phyloP scores from a whole-genome alignment of 139 green algal genomes.

The Coccomyxa sp. region DNA sequence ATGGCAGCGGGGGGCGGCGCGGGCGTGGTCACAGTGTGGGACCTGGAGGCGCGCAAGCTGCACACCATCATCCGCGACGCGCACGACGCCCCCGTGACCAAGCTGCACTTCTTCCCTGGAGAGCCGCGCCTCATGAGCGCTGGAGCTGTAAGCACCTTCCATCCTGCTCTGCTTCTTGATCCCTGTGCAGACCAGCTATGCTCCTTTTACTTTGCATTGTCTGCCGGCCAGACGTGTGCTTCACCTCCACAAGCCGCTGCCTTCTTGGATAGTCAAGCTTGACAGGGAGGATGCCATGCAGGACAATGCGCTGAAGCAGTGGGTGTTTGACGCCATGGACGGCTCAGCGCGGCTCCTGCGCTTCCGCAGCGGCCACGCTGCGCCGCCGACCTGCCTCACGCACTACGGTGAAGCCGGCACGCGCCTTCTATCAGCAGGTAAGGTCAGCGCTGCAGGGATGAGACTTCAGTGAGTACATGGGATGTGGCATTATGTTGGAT shows the following conservation, averaged over 20 bases:
- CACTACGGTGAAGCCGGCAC: slow-evolving; percentile 71
- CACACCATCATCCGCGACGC: slow-evolving; percentile 70
- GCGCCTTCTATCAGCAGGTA: slow-evolving; percentile 70
- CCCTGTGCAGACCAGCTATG: too few species aligned
- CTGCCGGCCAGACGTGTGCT: too few species aligned
- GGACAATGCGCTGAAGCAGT: slow-evolving; percentile 97
- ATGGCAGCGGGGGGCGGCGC: slow-evolving; percentile 70
- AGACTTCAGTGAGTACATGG: neutral
- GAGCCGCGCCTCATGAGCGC: slow-evolving; percentile 86
- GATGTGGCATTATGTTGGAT: neutral
- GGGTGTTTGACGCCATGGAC: slow-evolving; percentile 83
- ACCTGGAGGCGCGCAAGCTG: slow-evolving; percentile 81
- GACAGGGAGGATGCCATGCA: too few species aligned
- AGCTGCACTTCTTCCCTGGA: slow-evolving; percentile 66
- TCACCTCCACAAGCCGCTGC: too few species aligned
- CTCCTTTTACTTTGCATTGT: too few species aligned
- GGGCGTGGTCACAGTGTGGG: slow-evolving; percentile 87
- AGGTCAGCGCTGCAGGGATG: too few species aligned
- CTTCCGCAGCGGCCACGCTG: slow-evolving; percentile 84
- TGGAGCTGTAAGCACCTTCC: too few species aligned
- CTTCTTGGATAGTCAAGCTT: too few species aligned
- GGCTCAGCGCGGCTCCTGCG: slow-evolving; percentile 70
- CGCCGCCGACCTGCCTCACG: slow-evolving; percentile 68
- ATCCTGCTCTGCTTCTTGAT: too few species aligned
- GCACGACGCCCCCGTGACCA: slow-evolving; percentile 60